Conservation (phyloP, 805 yeast species). For the Lachancea sp. region DNA sequence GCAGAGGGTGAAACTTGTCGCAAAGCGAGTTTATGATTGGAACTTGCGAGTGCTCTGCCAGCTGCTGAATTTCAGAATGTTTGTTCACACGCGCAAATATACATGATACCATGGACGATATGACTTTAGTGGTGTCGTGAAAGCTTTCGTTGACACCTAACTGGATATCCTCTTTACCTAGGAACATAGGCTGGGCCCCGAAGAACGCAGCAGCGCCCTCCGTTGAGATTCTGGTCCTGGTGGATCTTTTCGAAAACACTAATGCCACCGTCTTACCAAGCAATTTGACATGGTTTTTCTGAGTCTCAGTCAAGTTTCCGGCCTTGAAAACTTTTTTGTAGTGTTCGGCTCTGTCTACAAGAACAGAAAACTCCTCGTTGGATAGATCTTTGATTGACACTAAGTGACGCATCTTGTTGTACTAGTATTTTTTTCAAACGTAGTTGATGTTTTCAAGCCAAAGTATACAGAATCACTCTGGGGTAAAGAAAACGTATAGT, state of each 20-base stretch:
- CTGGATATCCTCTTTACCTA: slow-evolving; percentile 95
- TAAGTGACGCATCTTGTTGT: slow-evolving; percentile 52
- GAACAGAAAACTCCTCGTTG: slow-evolving; percentile 58
- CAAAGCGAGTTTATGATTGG: slow-evolving; percentile 93
- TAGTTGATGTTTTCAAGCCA: no score
- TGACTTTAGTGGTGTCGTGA: slow-evolving; percentile 81
- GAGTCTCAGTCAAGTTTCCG: slow-evolving; percentile 37
- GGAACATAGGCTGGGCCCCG: slow-evolving; percentile 94
- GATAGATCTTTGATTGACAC: slow-evolving; percentile 75
- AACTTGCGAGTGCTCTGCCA: slow-evolving; percentile 72
- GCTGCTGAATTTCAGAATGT: slow-evolving; percentile 73
- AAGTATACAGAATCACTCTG: neutral
- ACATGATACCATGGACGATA: slow-evolving; percentile 94
- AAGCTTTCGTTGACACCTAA: slow-evolving; percentile 90
- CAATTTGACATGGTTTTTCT: slow-evolving; percentile 43
- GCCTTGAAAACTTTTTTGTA: slow-evolving; percentile 59
- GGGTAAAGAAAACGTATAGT: neutral
- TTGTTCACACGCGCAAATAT: slow-evolving; percentile 91
- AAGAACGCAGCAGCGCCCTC: slow-evolving; percentile 92
- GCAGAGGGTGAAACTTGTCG: slow-evolving; percentile 90
- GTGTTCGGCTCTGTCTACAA: slow-evolving; percentile 66
- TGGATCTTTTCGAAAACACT: slow-evolving; percentile 84
- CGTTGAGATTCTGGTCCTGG: slow-evolving; percentile 88
- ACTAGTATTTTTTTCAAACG: no score
- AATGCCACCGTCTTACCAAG: slow-evolving; percentile 78